Evolutionary conservation across 345 rosid genomes (phyloP).

Genomic region (Lumnitzera racemosa): DNA sequence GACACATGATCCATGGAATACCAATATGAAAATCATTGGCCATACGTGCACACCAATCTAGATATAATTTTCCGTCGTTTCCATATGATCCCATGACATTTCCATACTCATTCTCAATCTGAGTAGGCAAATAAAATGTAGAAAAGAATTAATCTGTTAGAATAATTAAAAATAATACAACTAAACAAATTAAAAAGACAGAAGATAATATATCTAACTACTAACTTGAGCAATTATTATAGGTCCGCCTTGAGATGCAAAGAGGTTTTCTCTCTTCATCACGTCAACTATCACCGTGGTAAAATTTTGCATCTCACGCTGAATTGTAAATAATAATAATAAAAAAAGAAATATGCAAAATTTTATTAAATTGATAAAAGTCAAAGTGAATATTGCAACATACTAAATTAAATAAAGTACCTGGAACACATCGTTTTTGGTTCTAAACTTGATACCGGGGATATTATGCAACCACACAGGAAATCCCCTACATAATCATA

Average conservation of each 20-base stretch:
- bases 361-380: neutral
- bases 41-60: constrained; percentile 67
- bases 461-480: constrained; percentile 57
- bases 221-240: constrained; percentile 36
- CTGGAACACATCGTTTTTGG: constrained; percentile 48
- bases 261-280: constrained; percentile 28
- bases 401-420: constrained; percentile 10
- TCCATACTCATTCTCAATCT: constrained; percentile 92
- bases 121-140: neutral
- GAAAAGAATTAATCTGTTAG: neutral
- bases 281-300: constrained; percentile 16
- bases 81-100: constrained; percentile 59
- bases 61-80: constrained; percentile 49
- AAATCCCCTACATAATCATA: constrained; percentile 26
- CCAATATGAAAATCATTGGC: constrained; percentile 47
- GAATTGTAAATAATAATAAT: neutral
- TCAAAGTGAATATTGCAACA: neutral
- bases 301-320: constrained; percentile 31
- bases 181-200: neutral
- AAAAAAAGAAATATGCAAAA: neutral
- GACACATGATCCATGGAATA: constrained; percentile 95
- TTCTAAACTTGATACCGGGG: constrained; percentile 42
- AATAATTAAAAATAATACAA: neutral
- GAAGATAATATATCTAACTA: neutral
- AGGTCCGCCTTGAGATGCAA: constrained; percentile 47